These are phyloP conservation scores for Apophysomyces trapeziformis DNA, from an alignment of 371 early-diverging fungal species.

Conservation along the genomic window DNA sequence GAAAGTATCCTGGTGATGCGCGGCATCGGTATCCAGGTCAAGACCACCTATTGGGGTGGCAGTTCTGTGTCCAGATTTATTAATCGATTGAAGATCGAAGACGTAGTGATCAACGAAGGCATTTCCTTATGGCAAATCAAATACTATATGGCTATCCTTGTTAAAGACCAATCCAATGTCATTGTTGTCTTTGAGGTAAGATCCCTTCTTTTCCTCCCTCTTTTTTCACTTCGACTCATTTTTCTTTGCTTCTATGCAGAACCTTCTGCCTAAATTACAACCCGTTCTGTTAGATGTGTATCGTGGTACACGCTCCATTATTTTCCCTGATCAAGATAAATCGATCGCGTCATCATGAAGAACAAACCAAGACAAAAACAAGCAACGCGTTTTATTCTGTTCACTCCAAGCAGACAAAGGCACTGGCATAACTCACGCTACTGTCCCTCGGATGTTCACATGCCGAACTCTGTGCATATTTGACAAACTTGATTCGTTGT, in stretches of 20 bases:
- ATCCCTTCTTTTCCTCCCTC: neutral
- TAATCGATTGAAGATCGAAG: slow-evolving; percentile 61
- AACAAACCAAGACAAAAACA: neutral
- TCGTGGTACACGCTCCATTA: slow-evolving; percentile 57
- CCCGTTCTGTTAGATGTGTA: slow-evolving; percentile 59
- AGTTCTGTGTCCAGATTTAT: slow-evolving; percentile 64
- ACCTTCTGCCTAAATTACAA: slow-evolving; percentile 56
- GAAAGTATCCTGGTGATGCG: slow-evolving; percentile 68
- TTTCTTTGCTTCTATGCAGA: slow-evolving; percentile 28
- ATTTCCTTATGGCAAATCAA: slow-evolving; percentile 77
- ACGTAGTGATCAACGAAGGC: slow-evolving; percentile 77
- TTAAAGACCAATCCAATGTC: slow-evolving; percentile 65
- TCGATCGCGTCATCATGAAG: neutral
- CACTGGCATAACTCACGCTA: slow-evolving; percentile 79
- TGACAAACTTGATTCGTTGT: slow-evolving; percentile 59
- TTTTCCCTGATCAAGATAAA: slow-evolving; percentile 46
- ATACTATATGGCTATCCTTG: slow-evolving; percentile 74
- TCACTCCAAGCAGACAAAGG: slow-evolving; percentile 24
- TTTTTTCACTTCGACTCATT: neutral
- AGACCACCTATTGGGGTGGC: slow-evolving; percentile 63
- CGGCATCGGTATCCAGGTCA: slow-evolving; percentile 74
- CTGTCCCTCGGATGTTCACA: slow-evolving; percentile 58
- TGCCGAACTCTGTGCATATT: slow-evolving; percentile 84
- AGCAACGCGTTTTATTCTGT: neutral
- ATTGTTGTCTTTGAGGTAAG: slow-evolving; percentile 74